Evolutionary conservation across 345 rosid species (phyloP).

Genomic region (Linum trigynum): DNA sequence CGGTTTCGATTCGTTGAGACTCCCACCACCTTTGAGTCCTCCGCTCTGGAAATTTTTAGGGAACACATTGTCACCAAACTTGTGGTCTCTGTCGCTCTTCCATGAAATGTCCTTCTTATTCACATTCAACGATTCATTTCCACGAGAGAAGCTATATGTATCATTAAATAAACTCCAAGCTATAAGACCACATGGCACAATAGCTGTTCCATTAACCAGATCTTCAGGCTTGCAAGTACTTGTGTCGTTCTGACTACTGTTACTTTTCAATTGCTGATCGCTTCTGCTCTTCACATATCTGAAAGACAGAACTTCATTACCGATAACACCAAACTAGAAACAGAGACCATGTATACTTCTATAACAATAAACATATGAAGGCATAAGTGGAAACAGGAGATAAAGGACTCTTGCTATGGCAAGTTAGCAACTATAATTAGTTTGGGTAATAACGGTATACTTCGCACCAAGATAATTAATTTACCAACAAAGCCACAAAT

Average conservation of each 20-base stretch:
- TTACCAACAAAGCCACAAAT: not conserved
- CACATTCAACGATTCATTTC: slow-evolving; percentile 33
- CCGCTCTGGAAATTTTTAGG: slow-evolving; percentile 78
- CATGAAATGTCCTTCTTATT: slow-evolving; percentile 72
- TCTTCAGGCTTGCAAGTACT: slow-evolving; percentile 66
- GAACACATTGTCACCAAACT: slow-evolving; percentile 70
- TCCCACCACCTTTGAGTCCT: slow-evolving; percentile 51
- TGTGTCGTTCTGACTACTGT: slow-evolving; percentile 26
- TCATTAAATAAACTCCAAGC: slow-evolving; percentile 99
- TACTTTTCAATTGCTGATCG: slow-evolving; percentile 54
- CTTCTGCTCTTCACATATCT: slow-evolving; percentile 96
- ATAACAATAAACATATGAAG: no score
- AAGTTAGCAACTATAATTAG: not conserved
- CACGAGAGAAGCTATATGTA: slow-evolving; percentile 53
- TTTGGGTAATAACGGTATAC: not conserved
- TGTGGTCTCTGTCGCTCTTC: slow-evolving; percentile 92
- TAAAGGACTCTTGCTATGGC: not conserved
- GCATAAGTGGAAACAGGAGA: not conserved
- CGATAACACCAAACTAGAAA: no score
- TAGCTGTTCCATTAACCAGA: slow-evolving; percentile 23
- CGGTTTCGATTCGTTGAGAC: slow-evolving; percentile 31
- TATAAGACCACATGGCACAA: slow-evolving; percentile 97
- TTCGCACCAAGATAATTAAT: not conserved
- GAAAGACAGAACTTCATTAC: slow-evolving; percentile 16
- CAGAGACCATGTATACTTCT: no score